Conservation (phyloP, 345 rosid species). For the Reutealis trisperma region DNA sequence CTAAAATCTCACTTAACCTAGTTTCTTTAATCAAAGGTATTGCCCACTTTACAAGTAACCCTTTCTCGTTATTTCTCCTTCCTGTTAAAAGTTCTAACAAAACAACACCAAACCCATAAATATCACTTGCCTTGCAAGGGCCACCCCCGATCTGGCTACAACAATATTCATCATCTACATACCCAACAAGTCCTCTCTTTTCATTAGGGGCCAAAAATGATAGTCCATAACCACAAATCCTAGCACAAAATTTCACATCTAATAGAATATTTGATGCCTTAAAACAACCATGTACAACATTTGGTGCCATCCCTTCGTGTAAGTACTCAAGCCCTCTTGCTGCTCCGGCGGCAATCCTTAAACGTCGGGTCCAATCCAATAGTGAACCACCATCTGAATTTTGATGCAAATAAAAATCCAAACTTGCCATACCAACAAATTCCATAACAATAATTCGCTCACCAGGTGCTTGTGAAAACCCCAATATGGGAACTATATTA, state of each 20-base stretch:
- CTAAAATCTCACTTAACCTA: slow-evolving; percentile 60
- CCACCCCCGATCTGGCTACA: slow-evolving; percentile 36
- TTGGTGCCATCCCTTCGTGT: slow-evolving; percentile 54
- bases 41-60: slow-evolving; percentile 75
- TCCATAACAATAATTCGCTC: slow-evolving; percentile 71
- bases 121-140: slow-evolving; percentile 68
- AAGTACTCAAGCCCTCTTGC: slow-evolving; percentile 74
- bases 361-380: slow-evolving; percentile 62
- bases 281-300: slow-evolving; percentile 61
- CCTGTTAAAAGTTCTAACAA: slow-evolving; percentile 79
- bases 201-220: slow-evolving; percentile 56
- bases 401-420: slow-evolving; percentile 56
- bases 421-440: slow-evolving; percentile 46
- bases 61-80: slow-evolving; percentile 63
- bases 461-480: slow-evolving; percentile 82
- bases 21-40: slow-evolving; percentile 67
- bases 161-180: slow-evolving; percentile 71
- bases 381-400: slow-evolving; percentile 47
- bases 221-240: slow-evolving; percentile 68
- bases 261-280: slow-evolving; percentile 67
- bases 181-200: slow-evolving; percentile 51
- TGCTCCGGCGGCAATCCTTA: slow-evolving; percentile 63
- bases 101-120: slow-evolving; percentile 80
- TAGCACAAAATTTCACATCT: slow-evolving; percentile 49
- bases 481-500: slow-evolving; percentile 61